Evolutionary conservation across 176 grass and related monocot species (phyloP).

Genomic region (Rhipidocladum racemiflorum): DNA sequence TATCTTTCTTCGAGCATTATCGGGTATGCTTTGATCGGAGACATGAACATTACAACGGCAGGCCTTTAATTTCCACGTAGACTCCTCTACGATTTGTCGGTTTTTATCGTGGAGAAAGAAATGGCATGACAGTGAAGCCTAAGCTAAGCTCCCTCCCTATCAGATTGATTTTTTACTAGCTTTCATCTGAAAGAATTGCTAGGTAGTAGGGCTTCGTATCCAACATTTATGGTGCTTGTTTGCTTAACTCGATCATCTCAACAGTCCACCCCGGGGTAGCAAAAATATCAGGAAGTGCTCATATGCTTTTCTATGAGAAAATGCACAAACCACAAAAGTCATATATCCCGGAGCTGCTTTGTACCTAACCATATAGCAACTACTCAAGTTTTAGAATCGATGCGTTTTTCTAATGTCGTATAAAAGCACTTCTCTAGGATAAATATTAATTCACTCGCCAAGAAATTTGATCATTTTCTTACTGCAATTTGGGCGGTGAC

Average conservation of each 20-base stretch:
- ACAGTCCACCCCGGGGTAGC: neutral
- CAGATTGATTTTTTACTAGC: neutral
- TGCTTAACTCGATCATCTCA: conserved; percentile 19
- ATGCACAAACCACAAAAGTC: conserved; percentile 27
- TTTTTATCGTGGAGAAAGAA: conserved; percentile 27
- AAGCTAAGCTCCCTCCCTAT: neutral
- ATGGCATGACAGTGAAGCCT: conserved; percentile 40
- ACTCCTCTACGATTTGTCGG: conserved; percentile 9
- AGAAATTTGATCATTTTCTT: neutral
- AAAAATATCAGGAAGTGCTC: conserved; percentile 33
- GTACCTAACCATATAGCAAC: conserved; percentile 11
- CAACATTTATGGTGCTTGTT: conserved; percentile 22
- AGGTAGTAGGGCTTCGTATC: conserved; percentile 20
- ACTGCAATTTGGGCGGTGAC: conserved; percentile 2
- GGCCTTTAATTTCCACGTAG: conserved; percentile 44
- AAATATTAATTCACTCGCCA: neutral
- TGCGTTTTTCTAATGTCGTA: neutral
- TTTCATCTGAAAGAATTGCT: conserved; percentile 9
- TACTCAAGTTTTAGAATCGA: neutral
- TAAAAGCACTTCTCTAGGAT: neutral
- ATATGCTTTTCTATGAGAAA: neutral
- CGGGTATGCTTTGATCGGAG: conserved; percentile 11
- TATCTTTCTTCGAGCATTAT: conserved; percentile 31
- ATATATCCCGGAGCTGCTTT: conserved; percentile 11
- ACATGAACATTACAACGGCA: conserved; percentile 15